Conservation (phyloP, 371 early-diverging fungal genomes). For the Syncephalis plumigaleata region DNA sequence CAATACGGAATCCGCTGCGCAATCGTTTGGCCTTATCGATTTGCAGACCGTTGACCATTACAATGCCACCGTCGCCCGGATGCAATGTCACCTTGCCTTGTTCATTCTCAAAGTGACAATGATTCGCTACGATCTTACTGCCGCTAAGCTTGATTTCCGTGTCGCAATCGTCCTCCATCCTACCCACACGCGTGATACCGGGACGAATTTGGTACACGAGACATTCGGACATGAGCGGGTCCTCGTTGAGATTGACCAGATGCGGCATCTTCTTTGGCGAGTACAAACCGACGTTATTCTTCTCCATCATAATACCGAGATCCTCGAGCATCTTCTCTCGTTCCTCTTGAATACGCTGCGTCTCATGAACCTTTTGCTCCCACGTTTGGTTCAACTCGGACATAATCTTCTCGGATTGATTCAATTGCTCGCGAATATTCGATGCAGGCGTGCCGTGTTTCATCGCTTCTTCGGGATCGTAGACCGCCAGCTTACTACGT, state of each 20-base stretch:
- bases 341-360: slow-evolving; percentile 52
- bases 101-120: slow-evolving; percentile 60
- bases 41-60: slow-evolving; percentile 61
- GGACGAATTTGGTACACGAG: slow-evolving; percentile 71
- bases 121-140: slow-evolving; percentile 41
- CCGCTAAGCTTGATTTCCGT: slow-evolving; percentile 62
- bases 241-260: slow-evolving; percentile 78
- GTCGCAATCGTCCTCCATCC: slow-evolving; percentile 19
- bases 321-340: slow-evolving; percentile 64
- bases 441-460: slow-evolving; percentile 4
- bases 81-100: slow-evolving; percentile 39
- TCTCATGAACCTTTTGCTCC: slow-evolving; percentile 67
- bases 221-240: slow-evolving; percentile 81
- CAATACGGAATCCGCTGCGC: slow-evolving; percentile 60
- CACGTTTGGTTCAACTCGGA: slow-evolving; percentile 65
- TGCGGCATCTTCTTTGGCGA: slow-evolving; percentile 74
- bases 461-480: slow-evolving; percentile 28
- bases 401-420: slow-evolving; percentile 75
- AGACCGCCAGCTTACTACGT: slow-evolving; percentile 34
- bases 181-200: slow-evolving; percentile 57
- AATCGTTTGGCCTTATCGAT: slow-evolving; percentile 36
- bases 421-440: slow-evolving; percentile 39
- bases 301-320: slow-evolving; percentile 59
- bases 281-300: slow-evolving; percentile 58
- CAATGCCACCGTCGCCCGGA: slow-evolving; percentile 33